A percentile compares a stretch with the other conserved stretches of the same genome.
phyloP scores from a whole-genome alignment of 352 stramenopile genomes.

The Pythium graminicola region DNA sequence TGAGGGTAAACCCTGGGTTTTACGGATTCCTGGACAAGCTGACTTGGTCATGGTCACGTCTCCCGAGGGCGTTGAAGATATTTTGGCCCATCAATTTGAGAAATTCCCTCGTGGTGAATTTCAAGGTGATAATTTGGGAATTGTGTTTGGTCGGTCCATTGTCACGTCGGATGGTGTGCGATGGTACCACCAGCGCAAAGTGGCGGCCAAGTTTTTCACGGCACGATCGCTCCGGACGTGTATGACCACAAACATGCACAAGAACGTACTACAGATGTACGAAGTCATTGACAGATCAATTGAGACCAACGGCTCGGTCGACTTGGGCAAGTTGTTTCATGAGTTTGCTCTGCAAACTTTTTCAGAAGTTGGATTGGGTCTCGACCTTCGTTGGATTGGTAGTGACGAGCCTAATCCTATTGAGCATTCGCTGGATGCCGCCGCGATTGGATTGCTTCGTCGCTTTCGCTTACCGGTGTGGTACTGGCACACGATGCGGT shows the following conservation, averaged over 20 bases:
- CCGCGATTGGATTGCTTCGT: conserved; percentile 25
- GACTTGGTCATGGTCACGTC: conserved; percentile 21
- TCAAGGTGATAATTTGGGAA: conserved; percentile 10
- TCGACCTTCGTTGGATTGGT: conserved; percentile 37
- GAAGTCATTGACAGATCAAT: conserved; percentile 9
- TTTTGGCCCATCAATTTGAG: conserved; percentile 27
- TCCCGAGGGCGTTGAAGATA: conserved; percentile 25
- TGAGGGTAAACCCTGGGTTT: conserved; percentile 19
- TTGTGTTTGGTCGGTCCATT: conserved; percentile 24
- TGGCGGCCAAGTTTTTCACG: conserved; percentile 27
- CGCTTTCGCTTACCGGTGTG: conserved; percentile 40
- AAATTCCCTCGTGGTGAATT: conserved; percentile 26
- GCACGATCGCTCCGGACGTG: conserved; percentile 20
- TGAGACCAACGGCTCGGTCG: neutral
- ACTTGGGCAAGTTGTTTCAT: conserved; percentile 34
- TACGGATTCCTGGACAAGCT: conserved; percentile 13
- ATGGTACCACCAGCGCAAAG: conserved; percentile 31
- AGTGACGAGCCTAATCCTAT: conserved; percentile 31
- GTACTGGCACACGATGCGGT: conserved; percentile 48
- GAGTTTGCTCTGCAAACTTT: conserved; percentile 51
- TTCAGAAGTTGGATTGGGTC: conserved; percentile 38
- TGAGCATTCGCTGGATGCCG: conserved; percentile 32
- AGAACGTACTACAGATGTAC: conserved; percentile 14
- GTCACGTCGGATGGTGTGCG: conserved; percentile 21
- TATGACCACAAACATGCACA: conserved; percentile 21